Evolutionary conservation across 2,329 filamentous ascomycete genomes (phyloP).

Genomic region (Ophiostoma himal-ulmi): DNA sequence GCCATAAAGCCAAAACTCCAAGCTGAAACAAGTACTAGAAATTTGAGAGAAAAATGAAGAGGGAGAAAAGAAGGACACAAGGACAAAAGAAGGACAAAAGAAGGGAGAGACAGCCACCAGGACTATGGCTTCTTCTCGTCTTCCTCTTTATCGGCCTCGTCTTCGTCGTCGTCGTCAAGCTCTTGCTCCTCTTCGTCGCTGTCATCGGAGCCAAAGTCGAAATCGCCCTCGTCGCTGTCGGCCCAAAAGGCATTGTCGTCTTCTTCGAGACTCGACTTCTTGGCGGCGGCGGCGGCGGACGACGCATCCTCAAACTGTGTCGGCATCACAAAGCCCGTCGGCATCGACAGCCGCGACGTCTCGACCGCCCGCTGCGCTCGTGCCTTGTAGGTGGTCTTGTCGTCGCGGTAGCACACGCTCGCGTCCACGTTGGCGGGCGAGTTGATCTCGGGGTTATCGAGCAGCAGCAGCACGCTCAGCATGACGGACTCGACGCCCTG

Average conservation of each 20-base stretch:
- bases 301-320: slow-evolving; percentile 60
- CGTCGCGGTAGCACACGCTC: slow-evolving; percentile 74
- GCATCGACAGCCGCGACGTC: slow-evolving; percentile 55
- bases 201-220: slow-evolving; percentile 70
- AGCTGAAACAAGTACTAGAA: too few relatives aligned
- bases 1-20: too few relatives aligned
- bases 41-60: not conserved
- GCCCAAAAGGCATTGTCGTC: slow-evolving; percentile 80
- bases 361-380: slow-evolving; percentile 65
- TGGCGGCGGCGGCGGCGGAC: slow-evolving; percentile 32
- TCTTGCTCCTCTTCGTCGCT: slow-evolving; percentile 50
- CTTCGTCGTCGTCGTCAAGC: not conserved
- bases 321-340: slow-evolving; percentile 74
- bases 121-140: not conserved
- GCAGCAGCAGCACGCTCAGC: slow-evolving; percentile 81
- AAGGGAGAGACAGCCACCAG: not conserved
- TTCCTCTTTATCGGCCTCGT: not conserved
- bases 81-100: not conserved
- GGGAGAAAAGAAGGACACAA: too few relatives aligned
- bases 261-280: slow-evolving; percentile 40
- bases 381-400: slow-evolving; percentile 62
- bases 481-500: slow-evolving; percentile 93
- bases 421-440: slow-evolving; percentile 95
- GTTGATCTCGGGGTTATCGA: slow-evolving; percentile 89
- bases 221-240: slow-evolving; percentile 67